These are phyloP conservation scores for Linnemannia elongata DNA, from an alignment of 192 early-diverging fungal genomes.

Conservation along the genomic window DNA sequence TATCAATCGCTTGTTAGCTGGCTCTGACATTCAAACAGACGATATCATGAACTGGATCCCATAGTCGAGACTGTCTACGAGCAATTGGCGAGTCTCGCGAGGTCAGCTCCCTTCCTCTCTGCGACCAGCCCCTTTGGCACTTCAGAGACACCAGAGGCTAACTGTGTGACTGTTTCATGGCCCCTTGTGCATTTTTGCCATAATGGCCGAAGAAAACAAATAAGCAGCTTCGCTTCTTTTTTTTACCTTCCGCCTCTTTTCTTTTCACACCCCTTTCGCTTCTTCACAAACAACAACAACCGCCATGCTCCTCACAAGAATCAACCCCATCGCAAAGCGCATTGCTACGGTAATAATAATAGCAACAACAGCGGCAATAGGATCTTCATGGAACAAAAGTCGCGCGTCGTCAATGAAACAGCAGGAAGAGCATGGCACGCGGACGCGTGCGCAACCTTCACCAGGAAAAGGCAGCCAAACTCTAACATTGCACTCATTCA, in stretches of 20 bases:
- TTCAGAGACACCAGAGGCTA: not conserved
- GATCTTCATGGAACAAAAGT: not conserved
- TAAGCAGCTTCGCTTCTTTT: not conserved
- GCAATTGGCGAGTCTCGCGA: not conserved
- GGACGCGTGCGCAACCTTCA: not conserved
- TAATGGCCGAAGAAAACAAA: not conserved
- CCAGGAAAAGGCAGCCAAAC: not conserved
- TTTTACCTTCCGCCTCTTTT: not conserved
- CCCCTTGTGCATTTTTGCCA: not conserved
- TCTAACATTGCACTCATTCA: not conserved
- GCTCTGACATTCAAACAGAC: too few relatives aligned
- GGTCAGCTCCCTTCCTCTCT: too few relatives aligned
- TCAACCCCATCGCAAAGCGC: conserved; percentile 44
- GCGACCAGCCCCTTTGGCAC: not conserved
- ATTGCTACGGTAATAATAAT: conserved; percentile 24
- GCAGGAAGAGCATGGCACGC: not conserved
- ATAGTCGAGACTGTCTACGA: too few relatives aligned
- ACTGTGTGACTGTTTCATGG: not conserved
- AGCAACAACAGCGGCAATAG: not conserved
- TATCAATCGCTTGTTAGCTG: too few relatives aligned
- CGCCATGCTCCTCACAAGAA: conserved; percentile 38
- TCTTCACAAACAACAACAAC: conserved; percentile 2
- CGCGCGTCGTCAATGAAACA: not conserved
- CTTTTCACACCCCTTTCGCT: not conserved
- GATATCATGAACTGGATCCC: too few relatives aligned